Conservation (phyloP, 768 basidiomycete genomes). For the Mycena rebaudengoi region DNA sequence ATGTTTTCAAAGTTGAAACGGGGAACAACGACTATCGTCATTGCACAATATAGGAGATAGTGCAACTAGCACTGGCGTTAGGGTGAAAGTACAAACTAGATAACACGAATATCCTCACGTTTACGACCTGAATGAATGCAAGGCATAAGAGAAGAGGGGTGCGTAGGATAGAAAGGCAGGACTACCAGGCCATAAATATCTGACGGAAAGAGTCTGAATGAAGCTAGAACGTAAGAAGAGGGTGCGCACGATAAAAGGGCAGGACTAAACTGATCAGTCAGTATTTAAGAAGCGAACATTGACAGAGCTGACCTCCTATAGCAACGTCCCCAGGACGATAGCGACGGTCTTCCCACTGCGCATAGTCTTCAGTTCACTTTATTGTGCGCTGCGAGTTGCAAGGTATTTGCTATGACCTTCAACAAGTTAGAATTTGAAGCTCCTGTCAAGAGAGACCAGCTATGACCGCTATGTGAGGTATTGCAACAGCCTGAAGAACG, state of each 20-base stretch:
- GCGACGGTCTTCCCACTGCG: conserved; percentile 54
- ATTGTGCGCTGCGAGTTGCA: conserved; percentile 65
- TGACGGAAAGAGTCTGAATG: conserved; percentile 25
- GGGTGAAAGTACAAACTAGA: neutral
- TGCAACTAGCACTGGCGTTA: conserved; percentile 55
- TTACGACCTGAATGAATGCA: too few species aligned
- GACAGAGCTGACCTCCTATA: conserved; percentile 61
- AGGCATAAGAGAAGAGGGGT: too few species aligned
- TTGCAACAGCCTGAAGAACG: conserved; percentile 59
- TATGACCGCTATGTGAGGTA: conserved; percentile 67
- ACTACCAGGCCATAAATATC: conserved; percentile 77
- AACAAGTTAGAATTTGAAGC: too few species aligned
- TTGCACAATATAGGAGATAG: conserved; percentile 61
- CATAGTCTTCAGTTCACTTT: conserved; percentile 56
- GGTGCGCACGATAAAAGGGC: conserved; percentile 65
- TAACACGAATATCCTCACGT: conserved; percentile 43
- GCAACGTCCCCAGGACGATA: conserved; percentile 70
- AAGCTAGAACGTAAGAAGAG: neutral
- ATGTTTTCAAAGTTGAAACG: conserved; percentile 71
- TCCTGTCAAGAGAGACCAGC: too few species aligned
- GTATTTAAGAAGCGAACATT: neutral
- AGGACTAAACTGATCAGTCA: conserved; percentile 48
- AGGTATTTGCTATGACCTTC: conserved; percentile 68
- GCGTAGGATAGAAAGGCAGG: too few species aligned
- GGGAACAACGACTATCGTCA: conserved; percentile 65